These are phyloP conservation scores for Candida maesae DNA, from an alignment of 805 yeast genomes.

Conservation along the genomic window DNA sequence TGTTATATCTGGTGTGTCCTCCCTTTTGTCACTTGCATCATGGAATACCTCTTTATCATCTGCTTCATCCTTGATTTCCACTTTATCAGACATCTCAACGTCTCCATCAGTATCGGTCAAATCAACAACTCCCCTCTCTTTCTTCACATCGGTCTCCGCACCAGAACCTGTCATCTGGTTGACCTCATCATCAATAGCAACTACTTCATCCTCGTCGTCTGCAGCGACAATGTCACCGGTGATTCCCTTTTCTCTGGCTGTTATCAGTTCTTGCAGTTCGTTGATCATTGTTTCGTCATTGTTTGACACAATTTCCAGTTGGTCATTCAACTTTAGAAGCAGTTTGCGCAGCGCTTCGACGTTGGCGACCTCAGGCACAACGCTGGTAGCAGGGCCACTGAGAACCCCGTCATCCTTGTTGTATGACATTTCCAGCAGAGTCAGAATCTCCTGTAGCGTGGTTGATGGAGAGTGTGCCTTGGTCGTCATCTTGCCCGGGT, in stretches of 20 bases:
- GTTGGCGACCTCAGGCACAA: constrained; percentile 31
- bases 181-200: background rate
- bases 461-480: constrained; percentile 35
- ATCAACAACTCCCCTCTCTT: background rate
- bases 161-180: constrained; percentile 3
- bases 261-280: constrained; percentile 9
- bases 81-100: constrained; percentile 1
- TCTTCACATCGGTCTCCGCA: background rate
- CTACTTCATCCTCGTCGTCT: constrained; percentile 4
- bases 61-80: background rate
- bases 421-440: constrained; percentile 49
- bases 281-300: constrained; percentile 24
- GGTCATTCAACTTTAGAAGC: constrained; percentile 40
- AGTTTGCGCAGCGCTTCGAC: constrained; percentile 30
- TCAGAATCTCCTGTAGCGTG: constrained; percentile 47
- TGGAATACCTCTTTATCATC: constrained; percentile 17
- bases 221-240: constrained; percentile 4
- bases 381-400: constrained; percentile 52
- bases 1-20: constrained; percentile 1
- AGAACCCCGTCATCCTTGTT: constrained; percentile 58
- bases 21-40: constrained; percentile 16
- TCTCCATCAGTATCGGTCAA: constrained; percentile 1
- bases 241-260: background rate
- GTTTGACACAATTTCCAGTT: constrained; percentile 30
- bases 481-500: constrained; percentile 27